These are phyloP conservation scores for Eucalyptus curtisii DNA, from an alignment of 345 rosid genomes.

Conservation along the genomic window DNA sequence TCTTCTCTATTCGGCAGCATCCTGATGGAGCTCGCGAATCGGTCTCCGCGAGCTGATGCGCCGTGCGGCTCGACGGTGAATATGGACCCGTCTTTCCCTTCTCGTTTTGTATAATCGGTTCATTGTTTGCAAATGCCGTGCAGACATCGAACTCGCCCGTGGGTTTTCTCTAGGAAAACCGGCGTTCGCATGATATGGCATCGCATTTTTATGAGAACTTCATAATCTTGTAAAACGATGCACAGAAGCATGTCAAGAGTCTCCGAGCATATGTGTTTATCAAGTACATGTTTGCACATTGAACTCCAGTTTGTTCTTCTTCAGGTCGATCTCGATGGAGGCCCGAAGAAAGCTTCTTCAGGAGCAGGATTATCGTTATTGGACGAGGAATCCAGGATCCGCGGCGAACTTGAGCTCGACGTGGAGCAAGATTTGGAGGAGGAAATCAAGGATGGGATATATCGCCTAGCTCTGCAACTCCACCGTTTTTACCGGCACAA, in stretches of 20 bases:
- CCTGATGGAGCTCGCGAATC: not conserved
- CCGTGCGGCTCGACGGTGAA: not conserved
- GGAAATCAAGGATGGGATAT: slow-evolving; percentile 67
- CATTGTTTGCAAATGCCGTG: not conserved
- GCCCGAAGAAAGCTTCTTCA: not conserved
- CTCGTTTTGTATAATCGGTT: not conserved
- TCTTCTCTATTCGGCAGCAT: not conserved
- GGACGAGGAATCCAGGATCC: slow-evolving; percentile 47
- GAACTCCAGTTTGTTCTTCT: not conserved
- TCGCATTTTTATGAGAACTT: too few relatives aligned
- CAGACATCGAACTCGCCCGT: not conserved
- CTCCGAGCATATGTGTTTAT: not conserved
- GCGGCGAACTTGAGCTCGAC: slow-evolving; percentile 56
- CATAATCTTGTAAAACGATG: not conserved
- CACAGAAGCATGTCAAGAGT: not conserved
- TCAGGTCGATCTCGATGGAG: not conserved
- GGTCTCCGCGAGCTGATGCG: accelerated
- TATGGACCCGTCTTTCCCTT: not conserved
- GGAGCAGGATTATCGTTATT: not conserved
- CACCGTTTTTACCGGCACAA: slow-evolving; percentile 50
- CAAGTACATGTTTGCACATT: not conserved
- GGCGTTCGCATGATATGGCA: not conserved
- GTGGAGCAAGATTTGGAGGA: slow-evolving; percentile 66
- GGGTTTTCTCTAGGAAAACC: not conserved
- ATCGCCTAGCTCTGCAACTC: slow-evolving; percentile 49